These are phyloP conservation scores for Nemania abortiva DNA, from an alignment of 2,329 filamentous ascomycete species.

Conservation along the genomic window DNA sequence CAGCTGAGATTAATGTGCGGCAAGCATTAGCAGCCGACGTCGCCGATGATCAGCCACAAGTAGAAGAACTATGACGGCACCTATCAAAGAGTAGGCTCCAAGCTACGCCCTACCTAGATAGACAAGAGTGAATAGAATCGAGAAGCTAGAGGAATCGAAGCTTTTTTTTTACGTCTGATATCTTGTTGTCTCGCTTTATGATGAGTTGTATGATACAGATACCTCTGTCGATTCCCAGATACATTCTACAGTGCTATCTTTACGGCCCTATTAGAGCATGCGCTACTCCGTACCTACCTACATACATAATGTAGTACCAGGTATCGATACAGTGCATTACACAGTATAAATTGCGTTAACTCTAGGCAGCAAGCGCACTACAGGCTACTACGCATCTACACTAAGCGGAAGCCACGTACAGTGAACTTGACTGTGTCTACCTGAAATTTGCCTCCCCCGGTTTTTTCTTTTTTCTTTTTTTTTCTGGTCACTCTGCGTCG, in stretches of 20 bases:
- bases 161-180: not conserved
- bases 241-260: not conserved
- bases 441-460: slow-evolving; percentile 47
- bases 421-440: not conserved
- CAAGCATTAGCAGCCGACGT: slow-evolving; percentile 48
- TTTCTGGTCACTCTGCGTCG: slow-evolving; percentile 26
- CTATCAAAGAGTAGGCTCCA: not conserved
- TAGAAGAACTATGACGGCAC: slow-evolving; percentile 46
- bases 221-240: not conserved
- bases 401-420: slow-evolving; percentile 9
- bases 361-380: not conserved
- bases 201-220: not conserved
- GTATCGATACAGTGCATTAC: not conserved
- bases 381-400: not conserved
- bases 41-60: slow-evolving; percentile 39
- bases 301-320: too few relatives aligned
- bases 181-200: not conserved
- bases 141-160: not conserved
- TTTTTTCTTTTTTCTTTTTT: slow-evolving; percentile 40
- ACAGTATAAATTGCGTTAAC: not conserved
- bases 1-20: slow-evolving; percentile 53
- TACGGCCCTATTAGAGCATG: not conserved
- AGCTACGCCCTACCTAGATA: not conserved
- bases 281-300: too few relatives aligned
- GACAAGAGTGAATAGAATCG: not conserved